Percentiles rank a stretch among this genome's conserved stretches.
These are phyloP conservation scores for Penicillium crustosum DNA, from an alignment of 2,329 filamentous ascomycete genomes.

Conservation along the genomic window DNA sequence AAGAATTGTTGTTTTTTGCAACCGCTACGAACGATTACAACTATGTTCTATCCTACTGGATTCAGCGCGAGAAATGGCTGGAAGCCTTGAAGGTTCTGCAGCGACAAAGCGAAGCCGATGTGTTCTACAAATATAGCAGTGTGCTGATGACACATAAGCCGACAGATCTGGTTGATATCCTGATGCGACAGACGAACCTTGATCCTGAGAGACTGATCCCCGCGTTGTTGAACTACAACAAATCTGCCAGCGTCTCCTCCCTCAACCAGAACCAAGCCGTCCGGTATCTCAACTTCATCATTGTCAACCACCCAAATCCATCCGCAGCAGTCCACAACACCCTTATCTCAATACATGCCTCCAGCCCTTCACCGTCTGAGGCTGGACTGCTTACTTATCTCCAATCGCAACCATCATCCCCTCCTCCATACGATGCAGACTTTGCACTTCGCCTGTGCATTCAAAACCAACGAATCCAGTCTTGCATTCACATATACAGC, in stretches of 20 bases:
- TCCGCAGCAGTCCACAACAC: slow-evolving; percentile 93
- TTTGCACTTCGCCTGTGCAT: slow-evolving; percentile 96
- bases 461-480: slow-evolving; percentile 86
- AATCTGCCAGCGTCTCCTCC: slow-evolving; percentile 59
- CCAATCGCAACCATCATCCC: slow-evolving; percentile 82
- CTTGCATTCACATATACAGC: slow-evolving; percentile 95
- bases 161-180: slow-evolving; percentile 84
- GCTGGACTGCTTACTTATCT: slow-evolving; percentile 83
- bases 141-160: slow-evolving; percentile 92
- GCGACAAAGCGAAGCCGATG: slow-evolving; percentile 85
- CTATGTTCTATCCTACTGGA: slow-evolving; percentile 95
- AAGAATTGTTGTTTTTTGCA: slow-evolving; percentile 88
- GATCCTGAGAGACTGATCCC: slow-evolving; percentile 87
- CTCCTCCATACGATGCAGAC: slow-evolving; percentile 86
- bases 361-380: slow-evolving; percentile 79
- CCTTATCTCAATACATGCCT: slow-evolving; percentile 91
- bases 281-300: slow-evolving; percentile 88
- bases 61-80: slow-evolving; percentile 87
- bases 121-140: slow-evolving; percentile 95
- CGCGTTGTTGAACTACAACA: slow-evolving; percentile 90
- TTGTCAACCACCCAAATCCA: slow-evolving; percentile 76
- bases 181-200: slow-evolving; percentile 87
- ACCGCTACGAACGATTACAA: slow-evolving; percentile 87
- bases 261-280: slow-evolving; percentile 83
- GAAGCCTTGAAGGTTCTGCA: slow-evolving; percentile 87